Percentiles rank a stretch among this genome's conserved stretches.
Conservation (phyloP, 768 basidiomycete species). For the Austroboletus eburneus region DNA sequence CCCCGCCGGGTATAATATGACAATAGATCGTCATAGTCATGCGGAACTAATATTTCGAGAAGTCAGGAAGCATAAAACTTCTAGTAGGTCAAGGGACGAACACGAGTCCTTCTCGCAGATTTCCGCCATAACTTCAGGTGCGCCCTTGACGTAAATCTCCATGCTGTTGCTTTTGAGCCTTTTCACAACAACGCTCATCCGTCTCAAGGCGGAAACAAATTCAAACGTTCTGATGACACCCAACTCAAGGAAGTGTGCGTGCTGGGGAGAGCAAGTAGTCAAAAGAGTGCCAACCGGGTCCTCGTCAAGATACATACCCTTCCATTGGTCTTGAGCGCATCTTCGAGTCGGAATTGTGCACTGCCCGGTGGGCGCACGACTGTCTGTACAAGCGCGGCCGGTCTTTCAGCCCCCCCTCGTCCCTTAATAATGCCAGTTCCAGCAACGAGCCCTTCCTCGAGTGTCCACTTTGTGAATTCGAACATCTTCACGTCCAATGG, state of each 20-base stretch:
- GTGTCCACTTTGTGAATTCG: slow-evolving; percentile 90
- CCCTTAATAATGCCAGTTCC: slow-evolving; percentile 70
- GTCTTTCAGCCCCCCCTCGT: slow-evolving; percentile 57
- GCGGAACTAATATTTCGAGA: slow-evolving; percentile 60
- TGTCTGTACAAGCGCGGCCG: slow-evolving; percentile 89
- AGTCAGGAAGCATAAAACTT: slow-evolving; percentile 10
- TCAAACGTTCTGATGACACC: slow-evolving; percentile 96
- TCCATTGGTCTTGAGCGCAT: slow-evolving; percentile 80
- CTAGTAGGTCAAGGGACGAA: slow-evolving; percentile 40
- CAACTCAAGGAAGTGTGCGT: slow-evolving; percentile 94
- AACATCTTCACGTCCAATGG: slow-evolving; percentile 99
- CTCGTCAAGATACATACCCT: slow-evolving; percentile 48
- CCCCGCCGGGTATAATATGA: slow-evolving; percentile 97
- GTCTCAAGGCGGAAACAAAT: slow-evolving; percentile 86
- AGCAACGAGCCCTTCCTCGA: slow-evolving; percentile 83
- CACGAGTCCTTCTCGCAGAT: slow-evolving; percentile 93
- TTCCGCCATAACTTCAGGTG: slow-evolving; percentile 95
- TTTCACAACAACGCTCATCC: slow-evolving; percentile 99
- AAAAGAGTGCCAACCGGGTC: neutral
- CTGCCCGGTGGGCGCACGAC: slow-evolving; percentile 96
- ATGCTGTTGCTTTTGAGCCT: slow-evolving; percentile 89
- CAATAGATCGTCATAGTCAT: slow-evolving; percentile 93
- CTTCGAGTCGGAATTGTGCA: slow-evolving; percentile 84
- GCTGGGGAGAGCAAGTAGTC: slow-evolving; percentile 42
- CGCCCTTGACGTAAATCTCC: slow-evolving; percentile 99